Base-by-base conservation (phyloP, 2,329 filamentous ascomycete genomes). In the Verticillium klebahnii region DNA sequence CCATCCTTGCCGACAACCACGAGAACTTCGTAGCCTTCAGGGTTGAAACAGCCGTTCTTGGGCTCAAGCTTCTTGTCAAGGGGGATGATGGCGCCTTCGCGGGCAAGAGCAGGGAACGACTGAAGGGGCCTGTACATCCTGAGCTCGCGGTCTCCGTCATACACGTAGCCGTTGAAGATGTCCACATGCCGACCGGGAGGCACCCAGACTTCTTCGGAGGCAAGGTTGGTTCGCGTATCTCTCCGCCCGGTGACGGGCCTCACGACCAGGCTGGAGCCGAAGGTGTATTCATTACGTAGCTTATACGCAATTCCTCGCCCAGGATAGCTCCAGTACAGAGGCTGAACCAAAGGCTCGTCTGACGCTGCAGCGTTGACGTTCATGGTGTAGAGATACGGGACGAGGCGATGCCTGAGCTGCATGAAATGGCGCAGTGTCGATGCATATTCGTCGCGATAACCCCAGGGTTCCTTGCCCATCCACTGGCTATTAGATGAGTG, bases 401-500 rank as follows among this genome's bases (percentile, higher is more conserved):
- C 75, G 7, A 89, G 72, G 3, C 81, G 77, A 67, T 89, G 86
- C 0, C 86, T 78, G 25, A 87, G 73, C 5, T 78, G 77, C 55
- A 89, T 69, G 57, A 80, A 83, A 1, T 77, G 68, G 55, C 78
- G 75, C 66, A 87, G 83, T 4, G 80, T 75, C 0, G 72, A 68
- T 34, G 74, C 73, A 7, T 77, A 76, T 56, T 83, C 82, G 1
- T 70, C 66, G 3, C 79, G 77, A 67, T 80, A 85, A 23, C 76
- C 73, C 86, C 86, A 89, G 0, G 86, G 86, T 66, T 89, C 86
- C 67, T 88, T 87, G 40, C 80, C 80, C 45, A 79, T 82, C 80
- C 86, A 89, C 2, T 73, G 75, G 52, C 77, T 86, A 62, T 83
- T 81, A 52, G 81, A 78, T 0, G 84, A 88, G 69, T 89, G 86